These are phyloP conservation scores for Eimeria sp. DNA, from an alignment of 169 alveolate species.

Conservation along the genomic window DNA sequence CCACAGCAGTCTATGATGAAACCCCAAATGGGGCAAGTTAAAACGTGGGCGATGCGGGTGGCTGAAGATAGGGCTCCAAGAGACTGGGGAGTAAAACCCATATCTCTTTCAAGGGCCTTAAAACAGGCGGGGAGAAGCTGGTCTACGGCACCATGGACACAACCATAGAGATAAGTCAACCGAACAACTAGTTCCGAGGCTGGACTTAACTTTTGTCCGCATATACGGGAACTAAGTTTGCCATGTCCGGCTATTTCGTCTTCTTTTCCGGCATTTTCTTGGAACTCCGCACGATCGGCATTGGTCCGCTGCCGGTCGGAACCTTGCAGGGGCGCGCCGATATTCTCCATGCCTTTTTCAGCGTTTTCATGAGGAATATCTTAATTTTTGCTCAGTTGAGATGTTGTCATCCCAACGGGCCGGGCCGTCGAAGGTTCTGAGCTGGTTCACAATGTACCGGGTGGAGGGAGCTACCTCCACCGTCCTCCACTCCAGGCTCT, in stretches of 20 bases:
- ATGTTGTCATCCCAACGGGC: not conserved
- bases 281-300: conserved; percentile 6
- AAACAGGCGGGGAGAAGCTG: conserved; percentile 93
- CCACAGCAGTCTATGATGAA: conserved; percentile 88
- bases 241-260: not conserved
- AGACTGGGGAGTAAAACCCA: conserved; percentile 90
- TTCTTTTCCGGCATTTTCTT: not conserved
- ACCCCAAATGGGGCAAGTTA: conserved; percentile 95
- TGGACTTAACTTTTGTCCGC: conserved; percentile 14
- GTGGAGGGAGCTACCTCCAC: conserved; percentile 25
- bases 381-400: not conserved
- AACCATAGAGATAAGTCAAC: conserved; percentile 83
- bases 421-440: not conserved
- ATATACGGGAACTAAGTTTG: not conserved
- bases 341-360: conserved; percentile 13
- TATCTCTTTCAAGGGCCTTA: conserved; percentile 93
- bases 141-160: conserved; percentile 91
- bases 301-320: conserved; percentile 10
- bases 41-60: conserved; percentile 90
- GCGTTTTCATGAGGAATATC: not conserved
- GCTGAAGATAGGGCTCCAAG: conserved; percentile 90
- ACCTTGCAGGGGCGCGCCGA: conserved; percentile 5
- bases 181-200: conserved; percentile 24
- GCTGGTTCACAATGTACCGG: not conserved
- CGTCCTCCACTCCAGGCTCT: not conserved